phyloP scores from a whole-genome alignment of 1,284 basidiomycete genomes.

The Polyporus tsugae region DNA sequence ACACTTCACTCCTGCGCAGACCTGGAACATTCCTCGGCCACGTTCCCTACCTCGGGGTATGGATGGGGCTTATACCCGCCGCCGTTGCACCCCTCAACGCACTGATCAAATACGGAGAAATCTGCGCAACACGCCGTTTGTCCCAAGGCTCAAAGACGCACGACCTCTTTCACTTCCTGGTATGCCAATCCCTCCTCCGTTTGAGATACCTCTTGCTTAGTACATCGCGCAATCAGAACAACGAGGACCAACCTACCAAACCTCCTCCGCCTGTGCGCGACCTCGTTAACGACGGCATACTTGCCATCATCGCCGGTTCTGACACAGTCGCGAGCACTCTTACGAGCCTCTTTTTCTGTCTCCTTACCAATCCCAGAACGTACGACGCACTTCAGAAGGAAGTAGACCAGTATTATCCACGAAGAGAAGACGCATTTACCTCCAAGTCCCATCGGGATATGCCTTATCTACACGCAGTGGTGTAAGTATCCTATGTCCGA shows the following conservation, averaged over 20 bases:
- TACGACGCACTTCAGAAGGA: slow-evolving; percentile 38
- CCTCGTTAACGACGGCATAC: slow-evolving; percentile 30
- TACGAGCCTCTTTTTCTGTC: slow-evolving; percentile 33
- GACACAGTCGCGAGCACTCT: slow-evolving; percentile 42
- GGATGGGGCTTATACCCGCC: slow-evolving; percentile 19
- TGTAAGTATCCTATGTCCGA: slow-evolving; percentile 33
- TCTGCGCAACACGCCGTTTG: slow-evolving; percentile 15
- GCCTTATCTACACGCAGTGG: slow-evolving; percentile 43
- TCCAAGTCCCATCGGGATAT: slow-evolving; percentile 36
- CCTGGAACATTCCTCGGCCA: slow-evolving; percentile 20
- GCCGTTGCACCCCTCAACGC: slow-evolving; percentile 14
- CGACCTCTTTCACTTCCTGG: slow-evolving; percentile 37
- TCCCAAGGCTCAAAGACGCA: slow-evolving; percentile 16
- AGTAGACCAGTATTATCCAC: slow-evolving; percentile 39
- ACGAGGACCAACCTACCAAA: slow-evolving; percentile 29
- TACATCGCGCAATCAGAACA: slow-evolving; percentile 22
- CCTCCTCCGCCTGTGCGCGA: slow-evolving; percentile 24
- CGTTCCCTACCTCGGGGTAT: slow-evolving; percentile 22
- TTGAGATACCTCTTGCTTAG: neutral
- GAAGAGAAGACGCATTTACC: slow-evolving; percentile 38
- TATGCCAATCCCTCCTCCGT: neutral
- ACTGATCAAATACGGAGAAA: slow-evolving; percentile 13
- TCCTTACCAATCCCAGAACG: slow-evolving; percentile 33
- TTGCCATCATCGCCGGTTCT: slow-evolving; percentile 40
- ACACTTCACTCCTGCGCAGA: slow-evolving; percentile 12